These are phyloP conservation scores for Entomortierella chlamydospora DNA, from an alignment of 192 early-diverging fungal genomes.

Conservation along the genomic window DNA sequence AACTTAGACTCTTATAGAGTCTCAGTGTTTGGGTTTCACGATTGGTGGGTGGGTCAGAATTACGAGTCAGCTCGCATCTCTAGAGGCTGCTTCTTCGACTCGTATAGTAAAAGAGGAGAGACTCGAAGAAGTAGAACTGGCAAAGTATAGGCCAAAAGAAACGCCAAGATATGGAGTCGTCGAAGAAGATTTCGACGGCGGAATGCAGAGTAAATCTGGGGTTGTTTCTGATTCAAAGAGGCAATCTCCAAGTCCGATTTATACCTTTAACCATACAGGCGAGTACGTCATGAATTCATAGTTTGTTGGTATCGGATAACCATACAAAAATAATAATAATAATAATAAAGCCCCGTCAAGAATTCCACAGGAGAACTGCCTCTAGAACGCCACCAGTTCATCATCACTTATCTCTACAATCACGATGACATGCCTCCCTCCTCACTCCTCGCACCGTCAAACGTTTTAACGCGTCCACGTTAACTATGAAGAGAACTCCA, in stretches of 20 bases:
- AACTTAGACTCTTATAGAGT: not conserved
- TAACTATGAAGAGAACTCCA: too few relatives aligned
- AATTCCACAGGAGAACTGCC: too few relatives aligned
- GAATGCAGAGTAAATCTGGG: not conserved
- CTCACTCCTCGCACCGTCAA: too few relatives aligned
- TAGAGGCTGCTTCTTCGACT: not conserved
- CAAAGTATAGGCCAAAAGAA: not conserved
- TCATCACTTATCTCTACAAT: too few relatives aligned
- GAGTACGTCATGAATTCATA: too few relatives aligned
- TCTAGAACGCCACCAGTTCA: too few relatives aligned
- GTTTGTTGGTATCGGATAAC: too few relatives aligned
- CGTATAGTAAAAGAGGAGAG: not conserved
- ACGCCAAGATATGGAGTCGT: not conserved
- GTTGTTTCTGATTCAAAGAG: not conserved
- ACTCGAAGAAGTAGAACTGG: not conserved
- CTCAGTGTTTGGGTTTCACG: slow-evolving; percentile 10
- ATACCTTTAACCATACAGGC: not conserved
- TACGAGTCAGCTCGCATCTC: not conserved
- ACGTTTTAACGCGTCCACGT: too few relatives aligned
- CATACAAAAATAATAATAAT: too few relatives aligned
- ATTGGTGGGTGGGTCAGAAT: slow-evolving; percentile 3
- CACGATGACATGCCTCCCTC: too few relatives aligned
- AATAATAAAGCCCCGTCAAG: too few relatives aligned
- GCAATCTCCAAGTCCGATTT: not conserved
- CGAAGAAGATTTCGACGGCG: slow-evolving; percentile 13